Base-by-base conservation (phyloP, 768 basidiomycete genomes). In the Auricularia sp. region DNA sequence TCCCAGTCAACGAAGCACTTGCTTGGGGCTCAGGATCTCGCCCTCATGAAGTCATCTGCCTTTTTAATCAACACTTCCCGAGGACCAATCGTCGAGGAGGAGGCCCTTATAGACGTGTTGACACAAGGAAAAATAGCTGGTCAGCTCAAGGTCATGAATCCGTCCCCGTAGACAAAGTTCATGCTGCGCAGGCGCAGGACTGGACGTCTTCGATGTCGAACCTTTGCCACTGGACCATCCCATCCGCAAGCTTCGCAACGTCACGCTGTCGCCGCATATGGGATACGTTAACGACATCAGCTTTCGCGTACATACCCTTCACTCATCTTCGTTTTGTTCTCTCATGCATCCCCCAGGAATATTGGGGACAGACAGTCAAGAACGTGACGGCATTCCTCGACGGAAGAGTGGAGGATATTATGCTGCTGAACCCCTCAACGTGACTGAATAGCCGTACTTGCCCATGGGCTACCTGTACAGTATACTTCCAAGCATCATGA, bases 201-300 rank as follows among this genome's bases (percentile, higher is more conserved):
- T 88, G 62, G 87, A 88, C 71, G 87, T 88, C 1, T 88, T 81
- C 69, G 85, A 86, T 58, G 69, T 79, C 42, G 86, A 89, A 68
- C 87, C 87, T n/a, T 72, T 87, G 62, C 84, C 84, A 3, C 66
- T 83, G 42, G 80, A 83, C 61, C 82, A 86, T 69, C 79, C 83
- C 0, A 65, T 86, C 21, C 77, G 85, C 61, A 76, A 70, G 39
- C 69, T 83, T 62, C 73, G 77, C 59, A 84, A 84, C 65, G 83
- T 85, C 3, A 83, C 83, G 1, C 73, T 87, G 39, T 80, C 77
- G n/a, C 86, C 86, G 1, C 87, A 87, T 68, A 81, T 77, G 64
- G 85, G 79, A n/a, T 85, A 84, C 71, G 76, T 81, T 8, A 79
- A 76, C 60, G 81, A 83, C 61, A 72, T 76, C 5, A 81, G 77